Base-by-base conservation (phyloP, 2,329 filamentous ascomycete species). In the Fusarium pilosicola region DNA sequence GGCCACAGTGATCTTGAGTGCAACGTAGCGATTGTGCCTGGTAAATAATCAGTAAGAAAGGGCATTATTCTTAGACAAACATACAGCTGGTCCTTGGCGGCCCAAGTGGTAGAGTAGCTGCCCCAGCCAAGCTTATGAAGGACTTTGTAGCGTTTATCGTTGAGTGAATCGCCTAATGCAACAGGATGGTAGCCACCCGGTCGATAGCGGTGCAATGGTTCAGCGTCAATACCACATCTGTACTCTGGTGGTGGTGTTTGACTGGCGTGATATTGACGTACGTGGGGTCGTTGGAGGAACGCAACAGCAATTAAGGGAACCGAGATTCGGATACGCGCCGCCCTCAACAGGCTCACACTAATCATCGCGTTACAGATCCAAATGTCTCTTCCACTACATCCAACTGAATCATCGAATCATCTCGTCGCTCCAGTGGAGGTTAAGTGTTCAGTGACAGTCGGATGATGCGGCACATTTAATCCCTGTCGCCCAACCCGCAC, bases 41-140 rank as follows among this genome's bases (percentile, higher is more conserved):
- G 0, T 5, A 60, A 9, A 38, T 5, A 17, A 30, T 66, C 15
- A 66, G 49, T 10, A 17, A 34, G 22, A 24, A 22, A 11, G 1
- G 30, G 9, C 17, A 10, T 44, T 36, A 1, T 13, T 7, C 3
- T 5, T 22, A 12, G 15, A 41, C n/a, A 44, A 22, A 39, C 54
- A 34, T 65, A 74, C 68, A 49, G 44, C 36, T 68, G 49, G 24
- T 86, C 83, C 41, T 77, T 77, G 36, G 81, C 84, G 39, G 85
- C 81, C 85, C 84, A 87, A 26, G 85, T 83, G 6, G 85, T 87
- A 2, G 83, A 84, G 68, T 78, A 85, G 15, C 81, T 79, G 42
- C 85, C 84, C 71, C 77, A 84, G 36, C 84, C 84, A 56, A 86
- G 72, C 70, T 87, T 87, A 51, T 85, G 81, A n/a, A 83, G 67